phyloP scores from a whole-genome alignment of 257 asterid genomes.

The Salvia rosmarinus region DNA sequence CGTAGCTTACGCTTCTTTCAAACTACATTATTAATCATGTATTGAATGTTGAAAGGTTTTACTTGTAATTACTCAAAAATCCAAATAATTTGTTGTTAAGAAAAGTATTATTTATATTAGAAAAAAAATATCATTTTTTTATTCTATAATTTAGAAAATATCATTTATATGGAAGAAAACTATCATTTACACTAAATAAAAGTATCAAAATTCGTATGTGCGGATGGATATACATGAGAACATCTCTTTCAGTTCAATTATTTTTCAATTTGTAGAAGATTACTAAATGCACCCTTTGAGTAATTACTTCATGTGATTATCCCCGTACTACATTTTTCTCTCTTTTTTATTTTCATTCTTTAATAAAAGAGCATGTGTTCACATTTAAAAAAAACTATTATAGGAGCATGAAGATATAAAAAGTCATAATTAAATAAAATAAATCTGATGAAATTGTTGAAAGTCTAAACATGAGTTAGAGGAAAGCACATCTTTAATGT shows the following conservation, averaged over 20 bases:
- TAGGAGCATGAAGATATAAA: too few relatives aligned
- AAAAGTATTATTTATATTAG: too few relatives aligned
- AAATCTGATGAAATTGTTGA: background rate
- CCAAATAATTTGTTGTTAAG: too few relatives aligned
- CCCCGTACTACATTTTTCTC: background rate
- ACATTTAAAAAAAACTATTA: too few relatives aligned
- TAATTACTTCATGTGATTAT: background rate
- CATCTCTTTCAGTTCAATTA: background rate
- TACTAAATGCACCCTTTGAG: background rate
- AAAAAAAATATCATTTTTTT: too few relatives aligned
- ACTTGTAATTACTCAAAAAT: background rate
- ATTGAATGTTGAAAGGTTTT: background rate
- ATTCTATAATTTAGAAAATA: too few relatives aligned
- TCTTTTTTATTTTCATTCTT: background rate
- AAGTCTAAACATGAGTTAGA: background rate
- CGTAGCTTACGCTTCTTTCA: constrained; percentile 25
- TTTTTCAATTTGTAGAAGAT: background rate
- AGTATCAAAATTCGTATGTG: too few relatives aligned
- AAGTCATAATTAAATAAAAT: background rate
- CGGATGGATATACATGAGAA: too few relatives aligned
- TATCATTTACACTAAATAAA: too few relatives aligned
- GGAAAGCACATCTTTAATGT: background rate
- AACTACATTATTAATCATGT: background rate
- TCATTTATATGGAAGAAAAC: too few relatives aligned
- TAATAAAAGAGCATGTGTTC: too few relatives aligned